These are phyloP conservation scores for Colletotrichum coccodes DNA, from an alignment of 2,329 filamentous ascomycete genomes.

Conservation along the genomic window DNA sequence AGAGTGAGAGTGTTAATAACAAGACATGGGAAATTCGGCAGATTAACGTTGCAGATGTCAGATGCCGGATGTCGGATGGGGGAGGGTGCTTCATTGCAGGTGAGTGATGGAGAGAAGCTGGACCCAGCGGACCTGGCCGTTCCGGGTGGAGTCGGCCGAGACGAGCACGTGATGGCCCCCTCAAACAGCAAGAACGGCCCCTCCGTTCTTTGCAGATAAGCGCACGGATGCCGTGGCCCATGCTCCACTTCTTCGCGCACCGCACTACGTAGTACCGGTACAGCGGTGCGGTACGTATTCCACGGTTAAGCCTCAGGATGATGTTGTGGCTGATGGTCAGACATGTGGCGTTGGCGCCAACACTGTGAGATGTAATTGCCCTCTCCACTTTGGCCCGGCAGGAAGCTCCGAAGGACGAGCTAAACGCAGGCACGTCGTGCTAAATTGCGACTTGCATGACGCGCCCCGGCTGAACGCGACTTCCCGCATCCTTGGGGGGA, in stretches of 20 bases:
- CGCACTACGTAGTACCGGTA: too few relatives aligned
- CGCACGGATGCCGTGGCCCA: background rate
- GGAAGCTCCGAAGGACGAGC: background rate
- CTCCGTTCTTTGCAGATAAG: background rate
- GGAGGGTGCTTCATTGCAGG: background rate
- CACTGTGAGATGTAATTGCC: background rate
- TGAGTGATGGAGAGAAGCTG: background rate
- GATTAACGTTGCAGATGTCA: background rate
- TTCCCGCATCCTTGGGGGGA: background rate
- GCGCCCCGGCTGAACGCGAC: background rate
- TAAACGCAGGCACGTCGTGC: slow-evolving; percentile 2
- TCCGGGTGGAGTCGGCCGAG: background rate
- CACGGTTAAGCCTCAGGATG: background rate
- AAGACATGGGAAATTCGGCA: background rate
- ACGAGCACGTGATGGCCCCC: background rate
- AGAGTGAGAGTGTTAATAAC: background rate
- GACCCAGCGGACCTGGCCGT: background rate
- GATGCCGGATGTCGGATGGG: too few relatives aligned
- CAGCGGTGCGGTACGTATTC: background rate
- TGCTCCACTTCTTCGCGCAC: background rate
- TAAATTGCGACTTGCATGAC: slow-evolving; percentile 12
- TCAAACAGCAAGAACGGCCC: background rate
- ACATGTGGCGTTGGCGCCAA: background rate
- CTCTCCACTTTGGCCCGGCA: background rate
- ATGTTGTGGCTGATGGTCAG: background rate